phyloP scores from a whole-genome alignment of 2,329 filamentous ascomycete species.

The Arthrobotrys pseudoclavata region DNA sequence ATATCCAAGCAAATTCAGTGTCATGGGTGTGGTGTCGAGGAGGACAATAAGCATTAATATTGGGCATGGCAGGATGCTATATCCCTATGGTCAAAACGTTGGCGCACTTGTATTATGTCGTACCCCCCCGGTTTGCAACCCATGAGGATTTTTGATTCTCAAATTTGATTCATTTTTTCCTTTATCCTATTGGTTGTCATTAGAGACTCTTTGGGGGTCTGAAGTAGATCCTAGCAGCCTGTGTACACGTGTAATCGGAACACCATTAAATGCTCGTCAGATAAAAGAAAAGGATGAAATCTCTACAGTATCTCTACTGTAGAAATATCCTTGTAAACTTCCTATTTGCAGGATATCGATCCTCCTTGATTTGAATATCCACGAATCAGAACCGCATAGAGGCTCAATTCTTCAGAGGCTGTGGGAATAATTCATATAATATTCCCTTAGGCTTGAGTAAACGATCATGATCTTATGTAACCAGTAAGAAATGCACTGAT shows the following conservation, averaged over 20 bases:
- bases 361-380: constrained; percentile 33
- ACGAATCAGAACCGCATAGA: constrained; percentile 53
- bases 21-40: constrained; percentile 8
- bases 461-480: constrained; percentile 15
- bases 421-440: constrained; percentile 7
- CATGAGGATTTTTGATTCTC: not conserved
- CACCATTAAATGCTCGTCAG: not conserved
- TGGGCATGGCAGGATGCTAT: constrained; percentile 2
- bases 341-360: constrained; percentile 35
- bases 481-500: constrained; percentile 20
- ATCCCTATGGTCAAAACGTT: constrained; percentile 23
- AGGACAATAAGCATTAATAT: constrained; percentile 9
- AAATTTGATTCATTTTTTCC: not conserved
- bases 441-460: constrained; percentile 23
- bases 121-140: constrained; percentile 18
- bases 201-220: not conserved
- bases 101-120: constrained; percentile 30
- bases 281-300: constrained; percentile 19
- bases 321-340: constrained; percentile 8
- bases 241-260: constrained; percentile 6
- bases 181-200: constrained; percentile 28
- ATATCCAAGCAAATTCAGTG: not conserved
- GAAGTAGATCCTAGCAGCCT: constrained; percentile 25
- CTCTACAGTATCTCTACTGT: not conserved
- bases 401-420: constrained; percentile 35